A percentile compares a stretch with the other conserved stretches of the same genome.
phyloP scores from a whole-genome alignment of 371 early-diverging fungal genomes.

The Circinella umbellata region DNA sequence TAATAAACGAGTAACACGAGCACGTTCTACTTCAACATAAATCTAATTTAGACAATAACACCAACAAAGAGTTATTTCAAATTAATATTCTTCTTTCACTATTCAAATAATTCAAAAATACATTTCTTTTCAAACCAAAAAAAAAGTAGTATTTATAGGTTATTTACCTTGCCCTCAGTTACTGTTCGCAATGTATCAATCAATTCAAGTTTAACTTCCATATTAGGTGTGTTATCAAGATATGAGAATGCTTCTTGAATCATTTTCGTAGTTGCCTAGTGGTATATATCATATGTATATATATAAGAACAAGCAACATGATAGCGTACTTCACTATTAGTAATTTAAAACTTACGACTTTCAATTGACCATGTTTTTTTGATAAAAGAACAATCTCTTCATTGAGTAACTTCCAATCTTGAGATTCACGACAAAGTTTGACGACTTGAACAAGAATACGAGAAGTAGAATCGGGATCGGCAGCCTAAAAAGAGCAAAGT shows the following conservation, averaged over 20 bases:
- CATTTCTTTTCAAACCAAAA: too few species aligned
- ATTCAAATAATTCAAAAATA: too few species aligned
- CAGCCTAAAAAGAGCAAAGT: conserved; percentile 55
- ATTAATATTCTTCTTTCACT: too few species aligned
- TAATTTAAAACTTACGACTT: conserved; percentile 66
- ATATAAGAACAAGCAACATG: too few species aligned
- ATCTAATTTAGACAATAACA: conserved; percentile 58
- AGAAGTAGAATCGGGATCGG: conserved; percentile 87
- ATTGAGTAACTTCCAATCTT: conserved; percentile 89
- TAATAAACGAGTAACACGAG: conserved; percentile 89
- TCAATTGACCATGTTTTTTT: conserved; percentile 96
- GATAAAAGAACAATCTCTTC: conserved; percentile 89
- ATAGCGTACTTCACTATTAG: neutral
- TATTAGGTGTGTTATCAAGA: conserved; percentile 83
- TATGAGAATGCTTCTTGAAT: conserved; percentile 92
- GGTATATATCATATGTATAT: neutral
- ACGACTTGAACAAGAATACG: conserved; percentile 85
- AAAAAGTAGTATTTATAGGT: neutral
- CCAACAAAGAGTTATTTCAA: too few species aligned
- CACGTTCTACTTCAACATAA: conserved; percentile 97
- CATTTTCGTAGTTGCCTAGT: conserved; percentile 92
- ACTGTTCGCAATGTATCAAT: conserved; percentile 94
- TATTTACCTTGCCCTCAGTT: conserved; percentile 93
- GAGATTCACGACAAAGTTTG: conserved; percentile 71
- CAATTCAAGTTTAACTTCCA: conserved; percentile 84